Conservation (phyloP, 2,329 filamentous ascomycete species). For the Fusarium sarcochroum region DNA sequence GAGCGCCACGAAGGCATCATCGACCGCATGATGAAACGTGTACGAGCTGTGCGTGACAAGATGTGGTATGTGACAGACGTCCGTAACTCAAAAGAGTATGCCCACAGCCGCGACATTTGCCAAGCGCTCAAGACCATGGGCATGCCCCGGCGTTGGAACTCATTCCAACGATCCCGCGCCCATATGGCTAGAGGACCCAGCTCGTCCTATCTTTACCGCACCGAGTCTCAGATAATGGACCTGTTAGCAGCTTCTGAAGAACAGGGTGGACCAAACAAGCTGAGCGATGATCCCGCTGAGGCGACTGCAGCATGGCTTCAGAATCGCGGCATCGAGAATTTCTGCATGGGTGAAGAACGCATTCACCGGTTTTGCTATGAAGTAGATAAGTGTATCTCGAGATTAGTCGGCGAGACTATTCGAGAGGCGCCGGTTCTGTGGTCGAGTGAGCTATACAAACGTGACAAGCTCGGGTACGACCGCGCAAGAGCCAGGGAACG, state of each 20-base stretch:
- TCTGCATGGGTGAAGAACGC: constrained; percentile 93
- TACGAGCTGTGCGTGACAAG: constrained; percentile 87
- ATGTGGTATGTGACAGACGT: constrained; percentile 99
- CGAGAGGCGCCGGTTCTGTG: constrained; percentile 89
- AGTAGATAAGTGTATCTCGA: constrained; percentile 86
- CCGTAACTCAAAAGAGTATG: constrained; percentile 88
- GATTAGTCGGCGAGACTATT: constrained; percentile 86
- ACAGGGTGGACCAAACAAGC: constrained; percentile 92
- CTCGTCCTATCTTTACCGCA: constrained; percentile 80
- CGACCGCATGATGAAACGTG: constrained; percentile 79
- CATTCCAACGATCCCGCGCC: constrained; percentile 64
- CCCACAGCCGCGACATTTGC: constrained; percentile 87
- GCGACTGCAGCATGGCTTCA: constrained; percentile 87
- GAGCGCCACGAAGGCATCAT: constrained; percentile 82
- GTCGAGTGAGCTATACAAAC: constrained; percentile 89
- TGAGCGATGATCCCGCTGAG: constrained; percentile 95
- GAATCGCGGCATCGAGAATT: constrained; percentile 87
- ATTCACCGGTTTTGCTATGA: constrained; percentile 96
- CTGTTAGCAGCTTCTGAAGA: constrained; percentile 85
- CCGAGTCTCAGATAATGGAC: constrained; percentile 88
- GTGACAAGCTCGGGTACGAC: constrained; percentile 77
- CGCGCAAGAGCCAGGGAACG: constrained; percentile 60
- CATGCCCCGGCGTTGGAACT: constrained; percentile 69
- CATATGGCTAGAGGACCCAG: constrained; percentile 63
- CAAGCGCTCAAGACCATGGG: constrained; percentile 93